Base-by-base conservation (phyloP, 2,329 filamentous ascomycete genomes). In the Ophiocordyceps robertsii region DNA sequence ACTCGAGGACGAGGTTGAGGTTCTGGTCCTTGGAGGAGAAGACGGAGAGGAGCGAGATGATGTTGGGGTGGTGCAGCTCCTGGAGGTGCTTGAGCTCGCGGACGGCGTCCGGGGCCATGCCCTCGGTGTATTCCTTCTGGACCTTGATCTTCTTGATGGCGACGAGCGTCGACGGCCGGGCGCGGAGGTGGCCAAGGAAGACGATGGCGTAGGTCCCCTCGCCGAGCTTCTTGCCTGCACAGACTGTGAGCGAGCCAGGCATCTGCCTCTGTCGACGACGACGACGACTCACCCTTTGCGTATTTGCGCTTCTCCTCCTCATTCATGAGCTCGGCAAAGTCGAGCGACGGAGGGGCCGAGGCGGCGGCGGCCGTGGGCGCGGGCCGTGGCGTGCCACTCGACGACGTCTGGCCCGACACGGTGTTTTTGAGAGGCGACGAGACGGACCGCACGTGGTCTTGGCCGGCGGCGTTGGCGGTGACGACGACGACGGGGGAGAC, bases 131-230 rank as follows among this genome's bases (percentile, higher is more conserved):
- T 57, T 90, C 84, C 46, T 83, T 81, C 53, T 87, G 83, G 45
- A 88, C 70, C 60, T 92, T 92, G 68, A 92, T 92, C 67, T 90
- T 92, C 63, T 93, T 93, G 69, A 93, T 90, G 53, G 92, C 92
- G 48, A 98, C 85, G 43, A 84, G 75, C 36, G 77, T 74, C 30
- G 72, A 72, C 6, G 87, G 82, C 53, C 92, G 79, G 51, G 66
- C 68, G 45, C 80, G 77, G 38, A 92, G 73, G 62, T 90, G 84
- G 41, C 89, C 92, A 42, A 89, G 78, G 68, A 88, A 95, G 56
- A 98, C 92, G 55, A 93, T 82, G 59, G 92, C 92, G 61, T 98
- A 98, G 49, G 92, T 96, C 68, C 92, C 92, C 64, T 94, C 87
- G 61, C 92, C 92, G 46, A 98, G 77, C 58, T 92, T 92, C 60